A percentile compares a stretch with the other conserved stretches of the same genome.
These are phyloP conservation scores for Mallotus nudiflorus DNA, from an alignment of 345 rosid genomes.

Conservation along the genomic window DNA sequence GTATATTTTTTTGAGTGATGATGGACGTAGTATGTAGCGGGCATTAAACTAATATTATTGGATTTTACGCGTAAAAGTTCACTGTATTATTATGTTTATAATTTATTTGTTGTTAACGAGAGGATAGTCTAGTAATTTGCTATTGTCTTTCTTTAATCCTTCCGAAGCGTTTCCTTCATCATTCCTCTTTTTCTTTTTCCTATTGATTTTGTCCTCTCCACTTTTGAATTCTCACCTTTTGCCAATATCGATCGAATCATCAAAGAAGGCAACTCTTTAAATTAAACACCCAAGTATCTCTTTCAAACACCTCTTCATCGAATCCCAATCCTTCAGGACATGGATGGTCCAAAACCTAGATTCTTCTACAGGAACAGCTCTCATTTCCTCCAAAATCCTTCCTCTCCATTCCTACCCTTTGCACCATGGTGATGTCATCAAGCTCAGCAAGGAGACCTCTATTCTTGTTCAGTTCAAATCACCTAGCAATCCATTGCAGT, in stretches of 20 bases:
- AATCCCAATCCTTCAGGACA: conserved; percentile 34
- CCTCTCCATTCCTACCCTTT: conserved; percentile 45
- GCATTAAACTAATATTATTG: too few species aligned
- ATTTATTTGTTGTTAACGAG: too few species aligned
- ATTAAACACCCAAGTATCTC: conserved; percentile 80
- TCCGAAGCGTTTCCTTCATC: too few species aligned
- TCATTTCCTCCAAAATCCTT: conserved; percentile 48
- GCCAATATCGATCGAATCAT: conserved; percentile 62
- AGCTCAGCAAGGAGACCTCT: conserved; percentile 72
- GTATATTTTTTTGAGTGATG: too few species aligned
- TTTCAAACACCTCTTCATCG: conserved; percentile 69
- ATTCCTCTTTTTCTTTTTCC: too few species aligned
- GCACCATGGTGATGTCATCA: conserved; percentile 58
- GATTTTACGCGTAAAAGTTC: too few species aligned
- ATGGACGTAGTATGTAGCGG: too few species aligned
- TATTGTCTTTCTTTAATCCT: too few species aligned
- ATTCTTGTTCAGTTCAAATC: conserved; percentile 38
- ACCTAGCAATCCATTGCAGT: conserved; percentile 25
- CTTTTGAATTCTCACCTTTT: conserved; percentile 50
- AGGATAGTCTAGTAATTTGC: too few species aligned
- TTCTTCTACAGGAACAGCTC: conserved; percentile 79
- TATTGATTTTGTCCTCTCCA: too few species aligned
- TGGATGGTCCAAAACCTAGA: conserved; percentile 71
- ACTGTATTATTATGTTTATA: too few species aligned
- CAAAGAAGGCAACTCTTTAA: conserved; percentile 64